Conservation (phyloP, 805 yeast genomes). For the Cyberlindnera xishuangbannaensis region DNA sequence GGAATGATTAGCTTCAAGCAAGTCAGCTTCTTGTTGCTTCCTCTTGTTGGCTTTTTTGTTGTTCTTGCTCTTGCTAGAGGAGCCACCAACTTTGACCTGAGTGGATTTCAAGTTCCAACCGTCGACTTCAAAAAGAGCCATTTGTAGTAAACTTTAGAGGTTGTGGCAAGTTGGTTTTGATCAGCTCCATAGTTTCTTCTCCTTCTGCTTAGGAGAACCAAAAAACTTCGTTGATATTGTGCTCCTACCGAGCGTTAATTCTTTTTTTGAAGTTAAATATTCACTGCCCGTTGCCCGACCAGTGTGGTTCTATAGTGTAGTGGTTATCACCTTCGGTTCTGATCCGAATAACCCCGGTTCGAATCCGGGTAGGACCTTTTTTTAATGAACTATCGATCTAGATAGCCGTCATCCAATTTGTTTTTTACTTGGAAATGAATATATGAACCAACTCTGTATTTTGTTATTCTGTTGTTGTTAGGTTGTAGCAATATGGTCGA, state of each 20-base stretch:
- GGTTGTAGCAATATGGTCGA: no score
- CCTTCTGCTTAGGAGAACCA: no score
- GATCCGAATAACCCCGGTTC: constrained; percentile 31
- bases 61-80: constrained; percentile 20
- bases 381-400: no score
- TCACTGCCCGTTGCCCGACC: no score
- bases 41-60: constrained; percentile 16
- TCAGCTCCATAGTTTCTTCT: background rate
- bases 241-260: background rate
- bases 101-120: constrained; percentile 70
- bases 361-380: constrained; percentile 29
- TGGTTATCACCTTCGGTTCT: constrained; percentile 29
- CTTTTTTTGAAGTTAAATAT: background rate
- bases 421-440: no score
- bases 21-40: constrained; percentile 13
- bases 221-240: background rate
- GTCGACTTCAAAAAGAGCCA: constrained; percentile 73
- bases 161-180: no score
- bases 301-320: constrained; percentile 26
- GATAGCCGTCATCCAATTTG: no score
- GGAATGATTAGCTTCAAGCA: no score
- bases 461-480: no score
- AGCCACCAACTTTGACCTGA: constrained; percentile 44
- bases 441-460: no score
- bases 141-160: constrained; percentile 21